Base-by-base conservation (phyloP, 257 asterid genomes). In the Coffea canephora region DNA sequence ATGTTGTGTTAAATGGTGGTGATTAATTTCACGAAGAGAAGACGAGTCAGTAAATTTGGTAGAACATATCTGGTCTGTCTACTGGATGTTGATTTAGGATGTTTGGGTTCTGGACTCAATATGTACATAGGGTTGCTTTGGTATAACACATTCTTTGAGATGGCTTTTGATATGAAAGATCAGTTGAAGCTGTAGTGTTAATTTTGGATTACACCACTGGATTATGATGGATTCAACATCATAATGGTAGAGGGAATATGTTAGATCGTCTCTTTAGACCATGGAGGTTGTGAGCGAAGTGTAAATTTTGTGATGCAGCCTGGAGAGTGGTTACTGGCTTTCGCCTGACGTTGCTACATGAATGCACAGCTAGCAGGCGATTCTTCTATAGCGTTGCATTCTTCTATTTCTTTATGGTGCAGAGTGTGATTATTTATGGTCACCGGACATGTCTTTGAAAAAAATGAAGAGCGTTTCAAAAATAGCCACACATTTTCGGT, bases 401-500 rank as follows among this genome's bases (percentile, higher is more conserved):
- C 39, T 59, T 57, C 50, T 61, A 62, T 39, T 1, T 39, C 31
- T 0, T 31, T 31, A 31, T 31, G 31, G 43, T 39, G 43, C 43
- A 39, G 43, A 31, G 43, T 4, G 43, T 39, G 31, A 31, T 31
- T 31, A 31, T 31, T 31, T 31, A 31, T 31, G 31, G 31, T 31
- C 1, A 31, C 1, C 1, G 43, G 23, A 45, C 48, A 45, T 62
- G 71, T 45, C 59, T n/a, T 31, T 31, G 31, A 31, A 36, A 75
- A 25, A 52, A 75, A 5, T 23, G 12, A 61, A n/a, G 12, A 10
- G 27, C 64, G 15, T 64, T 45, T 23, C 8, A 31, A 43, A 31
- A 45, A 46, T 67, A 31, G 69, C 69, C 82, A 79, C 82, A 31
- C 74, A 23, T 62, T 79, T 48, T 62, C 18, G 78, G 55, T 72